Conservation (phyloP, 192 early-diverging fungal genomes). For the Gamsiella multidivaricata region DNA sequence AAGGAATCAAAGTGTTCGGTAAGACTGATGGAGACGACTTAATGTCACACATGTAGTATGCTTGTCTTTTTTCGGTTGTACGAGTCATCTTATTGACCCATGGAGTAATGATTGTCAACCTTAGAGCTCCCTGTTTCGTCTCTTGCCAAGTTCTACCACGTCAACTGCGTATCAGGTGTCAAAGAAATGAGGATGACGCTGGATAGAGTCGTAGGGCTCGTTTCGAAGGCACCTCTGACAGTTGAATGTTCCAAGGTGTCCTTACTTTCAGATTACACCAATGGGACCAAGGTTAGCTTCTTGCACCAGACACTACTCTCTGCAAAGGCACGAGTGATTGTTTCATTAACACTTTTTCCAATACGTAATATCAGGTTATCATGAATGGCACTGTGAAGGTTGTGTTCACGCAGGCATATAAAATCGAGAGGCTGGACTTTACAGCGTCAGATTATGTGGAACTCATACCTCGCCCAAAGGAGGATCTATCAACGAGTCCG, state of each 20-base stretch:
- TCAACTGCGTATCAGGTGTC: constrained; percentile 13
- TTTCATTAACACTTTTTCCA: background rate
- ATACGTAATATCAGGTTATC: constrained; percentile 2
- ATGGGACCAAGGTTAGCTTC: constrained; percentile 15
- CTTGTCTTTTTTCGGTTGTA: no score
- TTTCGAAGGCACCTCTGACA: background rate
- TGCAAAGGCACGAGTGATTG: background rate
- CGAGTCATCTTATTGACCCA: no score
- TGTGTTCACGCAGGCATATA: constrained; percentile 10
- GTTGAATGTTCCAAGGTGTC: constrained; percentile 15
- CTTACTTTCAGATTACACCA: constrained; percentile 17
- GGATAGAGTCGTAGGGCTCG: constrained; percentile 3
- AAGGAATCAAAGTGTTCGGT: constrained; percentile 22
- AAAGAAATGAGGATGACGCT: constrained; percentile 19
- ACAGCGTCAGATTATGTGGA: constrained; percentile 4
- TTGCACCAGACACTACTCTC: background rate
- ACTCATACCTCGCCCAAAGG: constrained; percentile 22
- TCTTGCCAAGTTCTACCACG: background rate
- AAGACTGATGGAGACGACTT: no score
- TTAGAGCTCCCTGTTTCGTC: constrained; percentile 11
- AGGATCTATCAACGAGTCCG: background rate
- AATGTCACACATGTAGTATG: no score
- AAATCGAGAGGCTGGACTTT: constrained; percentile 11
- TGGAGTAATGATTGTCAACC: no score
- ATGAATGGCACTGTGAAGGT: constrained; percentile 11